phyloP scores from a whole-genome alignment of 257 asterid species.

The Salvia rosmarinus region DNA sequence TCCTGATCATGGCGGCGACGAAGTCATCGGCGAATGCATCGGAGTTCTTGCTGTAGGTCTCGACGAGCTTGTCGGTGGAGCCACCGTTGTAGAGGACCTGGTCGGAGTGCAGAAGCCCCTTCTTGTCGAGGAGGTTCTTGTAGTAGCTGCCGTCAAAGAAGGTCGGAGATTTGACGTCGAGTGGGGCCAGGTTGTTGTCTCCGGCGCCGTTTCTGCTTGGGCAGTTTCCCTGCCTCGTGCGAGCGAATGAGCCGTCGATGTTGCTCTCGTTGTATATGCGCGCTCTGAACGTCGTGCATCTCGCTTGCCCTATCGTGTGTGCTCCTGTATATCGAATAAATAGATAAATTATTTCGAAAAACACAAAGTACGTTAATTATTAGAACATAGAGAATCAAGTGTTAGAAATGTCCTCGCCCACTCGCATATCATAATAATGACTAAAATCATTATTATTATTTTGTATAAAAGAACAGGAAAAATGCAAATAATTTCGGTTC shows the following conservation, averaged over 20 bases:
- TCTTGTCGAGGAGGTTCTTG: conserved; percentile 34
- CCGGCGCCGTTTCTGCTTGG: conserved; percentile 40
- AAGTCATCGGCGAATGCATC: conserved; percentile 39
- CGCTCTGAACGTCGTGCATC: conserved; percentile 42
- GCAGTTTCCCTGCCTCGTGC: conserved; percentile 37
- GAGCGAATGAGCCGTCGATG: conserved; percentile 47
- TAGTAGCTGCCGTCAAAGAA: conserved; percentile 44
- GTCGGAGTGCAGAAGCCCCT: conserved; percentile 53
- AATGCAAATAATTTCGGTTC: too few species aligned
- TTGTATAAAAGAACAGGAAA: too few species aligned
- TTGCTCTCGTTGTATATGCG: conserved; percentile 52
- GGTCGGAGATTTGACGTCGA: conserved; percentile 39
- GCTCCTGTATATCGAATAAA: conserved; percentile 39
- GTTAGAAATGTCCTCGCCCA: too few species aligned
- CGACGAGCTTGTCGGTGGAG: conserved; percentile 38
- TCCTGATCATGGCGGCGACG: conserved; percentile 50
- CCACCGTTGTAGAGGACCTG: conserved; percentile 44
- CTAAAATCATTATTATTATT: too few species aligned
- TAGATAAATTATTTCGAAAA: not conserved
- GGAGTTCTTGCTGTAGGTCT: conserved; percentile 40
- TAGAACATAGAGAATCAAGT: too few species aligned
- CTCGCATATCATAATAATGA: too few species aligned
- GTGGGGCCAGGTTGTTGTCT: conserved; percentile 49
- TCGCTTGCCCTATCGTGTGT: conserved; percentile 59
- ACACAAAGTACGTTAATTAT: not conserved